Conservation (phyloP, 2,329 filamentous ascomycete species). For the Colletotrichum kahawae region DNA sequence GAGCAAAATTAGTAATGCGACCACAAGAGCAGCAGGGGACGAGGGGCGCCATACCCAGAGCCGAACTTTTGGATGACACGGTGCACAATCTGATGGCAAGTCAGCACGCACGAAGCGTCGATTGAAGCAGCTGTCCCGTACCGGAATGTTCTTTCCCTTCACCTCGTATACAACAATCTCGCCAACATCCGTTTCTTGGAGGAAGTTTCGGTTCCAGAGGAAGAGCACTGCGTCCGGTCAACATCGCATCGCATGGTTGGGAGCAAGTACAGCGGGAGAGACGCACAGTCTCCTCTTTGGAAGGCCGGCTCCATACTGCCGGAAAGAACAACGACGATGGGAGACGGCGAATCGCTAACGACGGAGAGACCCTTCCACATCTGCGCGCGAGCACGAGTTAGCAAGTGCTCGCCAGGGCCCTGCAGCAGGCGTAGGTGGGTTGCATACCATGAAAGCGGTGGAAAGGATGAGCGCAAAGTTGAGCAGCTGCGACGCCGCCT, state of each 20-base stretch:
- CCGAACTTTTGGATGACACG: slow-evolving; percentile 81
- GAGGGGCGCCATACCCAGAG: slow-evolving; percentile 48
- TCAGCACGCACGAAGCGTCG: neutral
- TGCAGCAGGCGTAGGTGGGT: neutral
- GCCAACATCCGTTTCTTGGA: slow-evolving; percentile 60
- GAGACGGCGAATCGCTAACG: slow-evolving; percentile 74
- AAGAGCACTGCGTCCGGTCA: slow-evolving; percentile 51
- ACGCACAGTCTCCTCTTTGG: slow-evolving; percentile 67
- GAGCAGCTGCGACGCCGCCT: slow-evolving; percentile 80
- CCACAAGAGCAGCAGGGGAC: neutral
- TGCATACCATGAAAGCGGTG: slow-evolving; percentile 83
- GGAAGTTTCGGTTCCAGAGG: slow-evolving; percentile 74
- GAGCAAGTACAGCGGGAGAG: neutral
- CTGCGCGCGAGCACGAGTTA: slow-evolving; percentile 35
- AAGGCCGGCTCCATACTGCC: slow-evolving; percentile 87
- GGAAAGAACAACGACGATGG: slow-evolving; percentile 83
- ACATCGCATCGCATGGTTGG: neutral
- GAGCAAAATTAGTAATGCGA: neutral
- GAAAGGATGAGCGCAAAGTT: slow-evolving; percentile 92
- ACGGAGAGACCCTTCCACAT: slow-evolving; percentile 91
- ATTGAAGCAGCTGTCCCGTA: neutral
- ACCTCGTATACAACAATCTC: slow-evolving; percentile 77
- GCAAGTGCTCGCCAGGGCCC: neutral
- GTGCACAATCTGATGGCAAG: slow-evolving; percentile 73
- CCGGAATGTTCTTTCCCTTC: slow-evolving; percentile 88